Conservation (phyloP, 345 rosid species). For the Odontarrhena argentea region DNA sequence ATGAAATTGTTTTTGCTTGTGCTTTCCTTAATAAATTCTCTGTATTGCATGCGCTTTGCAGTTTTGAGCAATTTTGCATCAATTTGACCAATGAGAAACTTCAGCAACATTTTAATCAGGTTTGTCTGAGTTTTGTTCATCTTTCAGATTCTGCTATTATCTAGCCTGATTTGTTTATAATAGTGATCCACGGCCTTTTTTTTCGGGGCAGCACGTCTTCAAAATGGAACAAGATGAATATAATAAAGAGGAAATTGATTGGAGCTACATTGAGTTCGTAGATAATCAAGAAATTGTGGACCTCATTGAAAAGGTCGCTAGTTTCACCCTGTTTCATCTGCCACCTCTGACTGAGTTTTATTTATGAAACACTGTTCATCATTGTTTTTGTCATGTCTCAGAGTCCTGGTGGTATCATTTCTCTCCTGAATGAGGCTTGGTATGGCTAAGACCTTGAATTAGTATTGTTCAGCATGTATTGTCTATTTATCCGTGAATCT, state of each 20-base stretch:
- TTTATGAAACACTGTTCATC: neutral
- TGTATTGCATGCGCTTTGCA: conserved; percentile 47
- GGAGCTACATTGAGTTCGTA: conserved; percentile 98
- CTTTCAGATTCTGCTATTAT: conserved; percentile 32
- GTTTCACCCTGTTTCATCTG: conserved; percentile 27
- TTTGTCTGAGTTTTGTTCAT: conserved; percentile 37
- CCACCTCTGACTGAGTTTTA: conserved; percentile 18
- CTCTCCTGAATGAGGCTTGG: conserved; percentile 98
- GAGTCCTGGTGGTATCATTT: conserved; percentile 97
- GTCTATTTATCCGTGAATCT: conserved; percentile 24
- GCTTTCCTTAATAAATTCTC: conserved; percentile 31
- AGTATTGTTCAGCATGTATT: conserved; percentile 22
- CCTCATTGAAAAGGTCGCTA: conserved; percentile 92
- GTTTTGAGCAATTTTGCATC: conserved; percentile 99
- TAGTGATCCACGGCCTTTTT: conserved; percentile 34
- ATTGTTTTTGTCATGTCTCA: conserved; percentile 45
- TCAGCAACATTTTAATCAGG: conserved; percentile 99
- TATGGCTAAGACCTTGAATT: conserved; percentile 46
- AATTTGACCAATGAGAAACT: conserved; percentile 98
- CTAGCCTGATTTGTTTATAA: conserved; percentile 20
- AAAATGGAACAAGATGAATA: conserved; percentile 99
- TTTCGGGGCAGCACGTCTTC: conserved; percentile 81
- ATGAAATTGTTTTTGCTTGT: conserved; percentile 28
- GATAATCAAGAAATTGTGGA: conserved; percentile 94
- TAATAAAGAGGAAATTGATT: conserved; percentile 89